These are phyloP conservation scores for Schoenoplectus tabernaemontani DNA, from an alignment of 202 grass and related monocot genomes.

Conservation along the genomic window DNA sequence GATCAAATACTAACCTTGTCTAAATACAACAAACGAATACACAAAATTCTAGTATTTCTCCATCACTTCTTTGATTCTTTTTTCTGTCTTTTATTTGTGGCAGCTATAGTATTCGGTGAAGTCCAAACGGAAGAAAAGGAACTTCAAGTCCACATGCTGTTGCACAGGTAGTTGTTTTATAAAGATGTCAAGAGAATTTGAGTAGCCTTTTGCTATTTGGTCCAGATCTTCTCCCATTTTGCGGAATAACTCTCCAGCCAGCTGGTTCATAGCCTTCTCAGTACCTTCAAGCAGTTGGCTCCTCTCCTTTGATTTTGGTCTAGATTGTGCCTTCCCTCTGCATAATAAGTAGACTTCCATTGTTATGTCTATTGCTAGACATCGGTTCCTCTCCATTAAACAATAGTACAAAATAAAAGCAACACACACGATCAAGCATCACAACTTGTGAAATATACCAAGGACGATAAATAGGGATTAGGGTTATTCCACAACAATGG, in stretches of 20 bases:
- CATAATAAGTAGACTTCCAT: slow-evolving; percentile 19
- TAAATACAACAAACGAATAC: slow-evolving; percentile 12
- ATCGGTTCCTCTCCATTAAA: too few species aligned
- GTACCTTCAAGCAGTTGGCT: slow-evolving; percentile 50
- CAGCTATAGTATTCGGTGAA: slow-evolving; percentile 89
- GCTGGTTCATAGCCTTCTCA: slow-evolving; percentile 74
- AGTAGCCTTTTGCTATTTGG: slow-evolving; percentile 77
- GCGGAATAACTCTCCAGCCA: slow-evolving; percentile 53
- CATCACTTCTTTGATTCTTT: slow-evolving; percentile 1
- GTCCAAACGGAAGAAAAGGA: slow-evolving; percentile 81
- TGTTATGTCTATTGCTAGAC: not conserved
- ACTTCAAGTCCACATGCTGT: slow-evolving; percentile 90
- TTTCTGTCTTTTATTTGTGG: slow-evolving; percentile 44
- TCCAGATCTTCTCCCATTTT: slow-evolving; percentile 96
- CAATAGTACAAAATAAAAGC: not conserved
- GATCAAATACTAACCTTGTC: slow-evolving; percentile 16
- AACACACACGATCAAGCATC: not conserved
- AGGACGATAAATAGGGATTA: not conserved
- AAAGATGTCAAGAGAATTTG: slow-evolving; percentile 73
- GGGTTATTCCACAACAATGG: not conserved
- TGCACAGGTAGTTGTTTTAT: slow-evolving; percentile 80
- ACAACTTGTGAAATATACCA: not conserved
- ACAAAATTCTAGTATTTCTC: slow-evolving; percentile 19
- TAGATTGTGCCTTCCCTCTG: slow-evolving; percentile 60
- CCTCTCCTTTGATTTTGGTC: slow-evolving; percentile 52